Conservation (phyloP, 176 grass and related monocot species). For the Luzula sylvatica region DNA sequence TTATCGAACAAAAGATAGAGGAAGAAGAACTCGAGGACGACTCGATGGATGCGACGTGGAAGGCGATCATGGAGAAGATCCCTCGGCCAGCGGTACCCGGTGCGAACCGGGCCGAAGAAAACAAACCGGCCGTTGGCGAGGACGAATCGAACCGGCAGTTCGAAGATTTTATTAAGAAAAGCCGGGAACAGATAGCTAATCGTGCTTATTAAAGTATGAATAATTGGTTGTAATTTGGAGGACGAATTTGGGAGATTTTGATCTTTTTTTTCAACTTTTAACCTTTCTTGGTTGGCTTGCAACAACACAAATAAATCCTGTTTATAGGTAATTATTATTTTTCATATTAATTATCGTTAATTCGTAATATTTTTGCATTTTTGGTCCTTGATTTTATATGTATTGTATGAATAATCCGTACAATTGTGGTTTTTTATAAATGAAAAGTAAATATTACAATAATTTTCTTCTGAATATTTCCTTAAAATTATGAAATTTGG, state of each 20-base stretch:
- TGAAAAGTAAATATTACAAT: neutral
- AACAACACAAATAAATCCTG: neutral
- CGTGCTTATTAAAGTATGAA: slow-evolving; percentile 1
- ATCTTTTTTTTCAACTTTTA: slow-evolving; percentile 6
- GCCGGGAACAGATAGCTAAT: slow-evolving; percentile 34
- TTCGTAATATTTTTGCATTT: no score
- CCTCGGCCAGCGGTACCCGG: neutral
- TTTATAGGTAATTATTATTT: neutral
- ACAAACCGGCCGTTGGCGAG: slow-evolving; percentile 29
- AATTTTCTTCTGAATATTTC: neutral
- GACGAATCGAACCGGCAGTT: slow-evolving; percentile 65
- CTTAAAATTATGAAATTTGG: neutral
- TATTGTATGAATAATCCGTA: no score
- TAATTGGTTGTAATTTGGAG: neutral
- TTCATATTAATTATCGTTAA: no score
- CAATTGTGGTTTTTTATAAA: no score
- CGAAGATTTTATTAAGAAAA: slow-evolving; percentile 89
- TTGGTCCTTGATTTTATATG: no score
- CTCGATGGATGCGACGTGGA: slow-evolving; percentile 77
- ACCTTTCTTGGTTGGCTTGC: neutral
- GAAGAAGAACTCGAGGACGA: slow-evolving; percentile 25
- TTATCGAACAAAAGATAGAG: neutral
- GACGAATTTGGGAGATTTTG: neutral
- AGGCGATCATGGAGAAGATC: slow-evolving; percentile 61
- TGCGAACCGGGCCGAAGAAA: slow-evolving; percentile 6